Conservation (phyloP, 371 early-diverging fungal genomes). For the Mucor velutinosus region DNA sequence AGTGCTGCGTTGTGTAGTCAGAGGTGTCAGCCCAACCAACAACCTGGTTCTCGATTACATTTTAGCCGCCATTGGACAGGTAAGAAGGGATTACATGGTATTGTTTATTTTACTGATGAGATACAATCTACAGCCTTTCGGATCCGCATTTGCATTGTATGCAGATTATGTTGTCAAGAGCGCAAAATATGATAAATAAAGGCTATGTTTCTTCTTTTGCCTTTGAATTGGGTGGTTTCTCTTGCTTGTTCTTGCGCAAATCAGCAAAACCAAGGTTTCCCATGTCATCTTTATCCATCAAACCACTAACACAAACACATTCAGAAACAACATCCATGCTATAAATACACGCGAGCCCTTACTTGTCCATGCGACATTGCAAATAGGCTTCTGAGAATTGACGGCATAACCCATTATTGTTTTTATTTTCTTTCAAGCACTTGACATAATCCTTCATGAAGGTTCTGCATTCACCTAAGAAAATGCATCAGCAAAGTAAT, state of each 20-base stretch:
- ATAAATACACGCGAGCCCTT: not conserved
- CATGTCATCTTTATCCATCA: slow-evolving; percentile 75
- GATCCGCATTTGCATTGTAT: slow-evolving; percentile 46
- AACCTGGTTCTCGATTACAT: slow-evolving; percentile 43
- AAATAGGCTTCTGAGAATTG: slow-evolving; percentile 72
- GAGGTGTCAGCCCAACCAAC: slow-evolving; percentile 52
- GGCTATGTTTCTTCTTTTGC: not conserved
- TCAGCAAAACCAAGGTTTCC: slow-evolving; percentile 72
- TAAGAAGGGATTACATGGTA: slow-evolving; percentile 14
- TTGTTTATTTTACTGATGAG: not conserved
- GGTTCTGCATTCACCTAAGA: slow-evolving; percentile 71
- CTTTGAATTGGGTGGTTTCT: not conserved
- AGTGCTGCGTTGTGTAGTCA: slow-evolving; percentile 47
- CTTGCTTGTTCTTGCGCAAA: slow-evolving; percentile 7
- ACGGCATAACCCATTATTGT: slow-evolving; percentile 69
- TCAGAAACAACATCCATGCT: not conserved
- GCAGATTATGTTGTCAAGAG: slow-evolving; percentile 46
- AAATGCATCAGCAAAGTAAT: not conserved
- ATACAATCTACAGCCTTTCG: slow-evolving; percentile 35
- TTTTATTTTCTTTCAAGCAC: slow-evolving; percentile 72
- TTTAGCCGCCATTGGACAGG: slow-evolving; percentile 43
- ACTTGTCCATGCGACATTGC: slow-evolving; percentile 86
- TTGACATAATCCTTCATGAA: slow-evolving; percentile 73
- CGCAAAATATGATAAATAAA: slow-evolving; percentile 14
- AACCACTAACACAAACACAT: slow-evolving; percentile 42